Evolutionary conservation across 2,329 filamentous ascomycete genomes (phyloP).

Genomic region (Onygenales sp.): DNA sequence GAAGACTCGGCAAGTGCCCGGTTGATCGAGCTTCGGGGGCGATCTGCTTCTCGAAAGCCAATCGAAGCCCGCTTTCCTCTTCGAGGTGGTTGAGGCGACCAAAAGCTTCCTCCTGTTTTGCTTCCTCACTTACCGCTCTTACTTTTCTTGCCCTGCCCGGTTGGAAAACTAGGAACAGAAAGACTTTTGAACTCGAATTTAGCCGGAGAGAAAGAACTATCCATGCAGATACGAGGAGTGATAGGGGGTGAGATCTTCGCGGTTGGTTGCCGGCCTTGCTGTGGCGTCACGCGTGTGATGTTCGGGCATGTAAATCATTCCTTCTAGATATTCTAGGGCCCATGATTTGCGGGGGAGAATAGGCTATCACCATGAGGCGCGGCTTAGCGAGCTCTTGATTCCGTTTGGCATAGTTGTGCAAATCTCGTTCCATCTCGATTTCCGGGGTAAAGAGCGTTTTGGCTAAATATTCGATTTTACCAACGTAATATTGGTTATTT

Average conservation of each 20-base stretch:
- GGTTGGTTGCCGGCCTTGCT: background rate
- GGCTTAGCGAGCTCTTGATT: no score
- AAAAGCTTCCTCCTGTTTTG: background rate
- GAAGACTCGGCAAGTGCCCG: no score
- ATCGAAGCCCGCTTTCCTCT: background rate
- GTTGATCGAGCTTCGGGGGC: background rate
- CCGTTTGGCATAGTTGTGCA: no score
- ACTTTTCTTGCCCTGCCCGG: background rate
- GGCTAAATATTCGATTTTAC: no score
- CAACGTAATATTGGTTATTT: no score
- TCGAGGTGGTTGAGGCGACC: background rate
- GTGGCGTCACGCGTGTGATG: background rate
- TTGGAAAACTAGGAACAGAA: background rate
- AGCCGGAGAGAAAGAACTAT: background rate
- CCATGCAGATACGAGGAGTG: background rate
- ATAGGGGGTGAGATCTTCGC: no score
- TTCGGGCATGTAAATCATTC: background rate
- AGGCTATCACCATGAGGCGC: no score
- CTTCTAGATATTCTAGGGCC: background rate
- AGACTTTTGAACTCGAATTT: background rate
- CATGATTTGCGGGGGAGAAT: background rate
- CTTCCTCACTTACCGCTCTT: no score
- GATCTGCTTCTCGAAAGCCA: background rate
- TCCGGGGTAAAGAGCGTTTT: no score
- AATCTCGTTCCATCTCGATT: no score